Evolutionary conservation across 2,329 filamentous ascomycete genomes (phyloP).

Genomic region (Periglandula ipomoeae): DNA sequence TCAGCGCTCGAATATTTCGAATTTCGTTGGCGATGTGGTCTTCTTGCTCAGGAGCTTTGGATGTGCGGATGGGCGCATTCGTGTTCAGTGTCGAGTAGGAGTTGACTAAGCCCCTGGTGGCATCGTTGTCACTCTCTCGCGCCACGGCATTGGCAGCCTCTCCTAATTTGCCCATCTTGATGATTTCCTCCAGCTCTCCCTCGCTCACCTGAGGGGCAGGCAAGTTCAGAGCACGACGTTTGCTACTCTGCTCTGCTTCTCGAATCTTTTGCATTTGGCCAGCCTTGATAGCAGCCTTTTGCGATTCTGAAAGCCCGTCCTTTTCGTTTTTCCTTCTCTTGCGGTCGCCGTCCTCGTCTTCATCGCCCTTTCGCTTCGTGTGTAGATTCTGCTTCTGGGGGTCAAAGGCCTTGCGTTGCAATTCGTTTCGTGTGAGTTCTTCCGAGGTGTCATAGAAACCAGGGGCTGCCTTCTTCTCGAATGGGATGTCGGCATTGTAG

Average conservation of each 20-base stretch:
- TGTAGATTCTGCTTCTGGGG: constrained; percentile 84
- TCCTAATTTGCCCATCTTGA: constrained; percentile 95
- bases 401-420: constrained; percentile 76
- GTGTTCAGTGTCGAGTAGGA: constrained; percentile 77
- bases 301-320: constrained; percentile 64
- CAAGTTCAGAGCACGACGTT: constrained; percentile 71
- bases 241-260: constrained; percentile 95
- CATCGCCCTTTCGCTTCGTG: constrained; percentile 89
- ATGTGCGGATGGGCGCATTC: constrained; percentile 82
- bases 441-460: constrained; percentile 93
- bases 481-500: constrained; percentile 98
- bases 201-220: constrained; percentile 90
- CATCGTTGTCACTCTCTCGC: constrained; percentile 70
- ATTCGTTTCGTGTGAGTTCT: constrained; percentile 73
- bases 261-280: constrained; percentile 90
- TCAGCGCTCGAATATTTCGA: constrained; percentile 82
- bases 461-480: constrained; percentile 79
- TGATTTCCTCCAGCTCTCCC: constrained; percentile 88
- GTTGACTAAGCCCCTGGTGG: constrained; percentile 76
- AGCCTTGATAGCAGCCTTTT: constrained; percentile 83
- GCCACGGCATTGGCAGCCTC: constrained; percentile 73
- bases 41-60: constrained; percentile 82
- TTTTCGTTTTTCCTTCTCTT: constrained; percentile 89
- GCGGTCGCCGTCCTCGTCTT: constrained; percentile 71
- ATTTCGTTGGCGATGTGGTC: constrained; percentile 97